Evolutionary conservation across 2,329 filamentous ascomycete genomes (phyloP), one percentile per base, ranked within the genome.

Genomic region (Drechslera avenae): DNA sequence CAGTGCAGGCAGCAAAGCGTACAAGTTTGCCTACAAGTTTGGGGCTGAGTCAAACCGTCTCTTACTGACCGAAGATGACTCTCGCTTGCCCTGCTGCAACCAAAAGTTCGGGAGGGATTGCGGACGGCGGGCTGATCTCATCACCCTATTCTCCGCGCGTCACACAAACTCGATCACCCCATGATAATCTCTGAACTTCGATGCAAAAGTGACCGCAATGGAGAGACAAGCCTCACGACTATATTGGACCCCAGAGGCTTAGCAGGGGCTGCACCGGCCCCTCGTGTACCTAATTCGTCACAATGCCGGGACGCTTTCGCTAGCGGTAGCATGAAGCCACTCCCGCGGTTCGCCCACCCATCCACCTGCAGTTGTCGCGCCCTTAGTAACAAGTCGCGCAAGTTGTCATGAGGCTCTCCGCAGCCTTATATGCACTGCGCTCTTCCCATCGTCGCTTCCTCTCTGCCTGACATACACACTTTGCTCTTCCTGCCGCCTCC

Each of bases 91-190:
- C 21, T 37, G 17, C 9, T 13, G 4, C 26, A 12, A 28, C 34
- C 54, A 44, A 34, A 35, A 30, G 12, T 40, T 21, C 26, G 41
- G 31, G 41, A 18, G 35, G 36, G 35, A 56, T 54, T 46, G 51
- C 44, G 37, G 31, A 34, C 32, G 37, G 52, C 61, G 57, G 57
- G 63, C 58, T 67, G 63, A 67, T 62, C 60, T 62, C 64, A 66
- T 63, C 62, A 60, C 62, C 33, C 50, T 57, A 52, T 51, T 41
- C 35, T 34, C n/a, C 39, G 36, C 39, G 36, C 33, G 39, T 48
- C 39, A 49, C 50, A 41, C 54, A 55, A 39, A 42, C 30, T 8
- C 31, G 23, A 18, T 33, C 32, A 14, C 31, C 59, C 33, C 54
- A 49, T 52, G 51, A 42, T 30, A 30, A n/a, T 23, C 21, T 47